These are phyloP conservation scores for Calonectria naviculata DNA, from an alignment of 2,329 filamentous ascomycete genomes.

Conservation along the genomic window DNA sequence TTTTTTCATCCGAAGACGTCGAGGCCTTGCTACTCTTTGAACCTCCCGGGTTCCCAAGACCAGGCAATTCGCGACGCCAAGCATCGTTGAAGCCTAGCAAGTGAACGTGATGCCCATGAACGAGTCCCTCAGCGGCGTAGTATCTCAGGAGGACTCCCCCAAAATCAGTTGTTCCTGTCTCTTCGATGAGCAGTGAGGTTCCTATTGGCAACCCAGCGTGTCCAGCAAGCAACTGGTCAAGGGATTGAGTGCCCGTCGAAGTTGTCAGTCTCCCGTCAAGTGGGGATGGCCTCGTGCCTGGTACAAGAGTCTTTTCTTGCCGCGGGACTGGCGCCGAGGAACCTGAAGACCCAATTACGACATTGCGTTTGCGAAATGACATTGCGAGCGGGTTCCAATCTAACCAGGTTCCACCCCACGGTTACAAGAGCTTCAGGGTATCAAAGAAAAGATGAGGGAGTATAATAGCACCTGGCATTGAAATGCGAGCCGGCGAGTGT, in stretches of 20 bases:
- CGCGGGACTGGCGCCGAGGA: constrained; percentile 31
- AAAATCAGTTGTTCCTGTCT: constrained; percentile 95
- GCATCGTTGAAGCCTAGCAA: constrained; percentile 82
- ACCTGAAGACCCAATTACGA: constrained; percentile 56
- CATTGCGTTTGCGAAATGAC: constrained; percentile 69
- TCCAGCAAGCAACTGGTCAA: constrained; percentile 87
- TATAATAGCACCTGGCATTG: background rate
- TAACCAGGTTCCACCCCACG: background rate
- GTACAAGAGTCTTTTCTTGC: constrained; percentile 51
- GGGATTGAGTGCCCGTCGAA: constrained; percentile 88
- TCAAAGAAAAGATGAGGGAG: background rate
- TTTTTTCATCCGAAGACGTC: constrained; percentile 71
- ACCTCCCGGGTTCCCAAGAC: constrained; percentile 61
- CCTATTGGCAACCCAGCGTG: constrained; percentile 88
- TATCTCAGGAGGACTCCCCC: constrained; percentile 85
- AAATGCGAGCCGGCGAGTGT: background rate
- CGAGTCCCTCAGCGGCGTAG: constrained; percentile 91
- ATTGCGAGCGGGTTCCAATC: constrained; percentile 45
- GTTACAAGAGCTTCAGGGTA: background rate
- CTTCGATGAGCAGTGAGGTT: constrained; percentile 82
- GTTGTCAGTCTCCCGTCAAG: constrained; percentile 89
- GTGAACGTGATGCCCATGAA: constrained; percentile 91
- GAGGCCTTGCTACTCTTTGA: constrained; percentile 55
- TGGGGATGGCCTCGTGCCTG: constrained; percentile 82
- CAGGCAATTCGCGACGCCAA: constrained; percentile 89